phyloP scores from a whole-genome alignment of 2,329 filamentous ascomycete species.

The Monilinia aucupariae region DNA sequence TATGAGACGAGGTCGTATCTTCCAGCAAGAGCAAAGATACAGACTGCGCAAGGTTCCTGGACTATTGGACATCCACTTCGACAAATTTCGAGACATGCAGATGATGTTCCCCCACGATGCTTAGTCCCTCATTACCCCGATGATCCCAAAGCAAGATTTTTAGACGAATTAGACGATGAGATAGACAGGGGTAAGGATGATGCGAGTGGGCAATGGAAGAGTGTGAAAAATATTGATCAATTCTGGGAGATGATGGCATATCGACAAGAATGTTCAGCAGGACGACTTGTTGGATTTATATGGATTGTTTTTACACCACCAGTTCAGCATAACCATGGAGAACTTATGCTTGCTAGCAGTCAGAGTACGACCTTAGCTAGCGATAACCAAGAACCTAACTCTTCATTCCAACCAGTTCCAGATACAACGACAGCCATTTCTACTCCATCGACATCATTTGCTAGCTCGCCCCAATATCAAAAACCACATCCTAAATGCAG shows the following conservation, averaged over 20 bases:
- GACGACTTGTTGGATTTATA: constrained; percentile 85
- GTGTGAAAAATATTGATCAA: constrained; percentile 74
- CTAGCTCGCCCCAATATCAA: constrained; percentile 19
- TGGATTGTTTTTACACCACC: constrained; percentile 70
- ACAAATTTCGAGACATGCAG: constrained; percentile 55
- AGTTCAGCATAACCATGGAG: constrained; percentile 11
- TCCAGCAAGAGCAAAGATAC: constrained; percentile 44
- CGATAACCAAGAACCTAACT: constrained; percentile 19
- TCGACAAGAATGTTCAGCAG: constrained; percentile 90
- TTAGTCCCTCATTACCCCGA: constrained; percentile 89
- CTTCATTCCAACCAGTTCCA: not conserved
- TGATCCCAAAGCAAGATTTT: constrained; percentile 86
- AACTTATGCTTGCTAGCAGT: constrained; percentile 21
- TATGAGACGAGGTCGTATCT: constrained; percentile 76
- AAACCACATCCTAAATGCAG: constrained; percentile 18
- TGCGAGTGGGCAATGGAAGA: constrained; percentile 69
- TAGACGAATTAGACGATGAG: constrained; percentile 84
- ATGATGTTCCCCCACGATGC: constrained; percentile 69
- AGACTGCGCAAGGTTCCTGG: constrained; percentile 41
- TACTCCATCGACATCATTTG: constrained; percentile 20
- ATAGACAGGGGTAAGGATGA: constrained; percentile 54
- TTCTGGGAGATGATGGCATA: constrained; percentile 99
- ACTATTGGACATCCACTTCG: constrained; percentile 69
- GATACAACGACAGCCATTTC: constrained; percentile 24
- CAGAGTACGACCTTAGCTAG: constrained; percentile 20